Evolutionary conservation across 495 filamentous ascomycete genomes (phyloP).

Genomic region (Bombardia bombarda): DNA sequence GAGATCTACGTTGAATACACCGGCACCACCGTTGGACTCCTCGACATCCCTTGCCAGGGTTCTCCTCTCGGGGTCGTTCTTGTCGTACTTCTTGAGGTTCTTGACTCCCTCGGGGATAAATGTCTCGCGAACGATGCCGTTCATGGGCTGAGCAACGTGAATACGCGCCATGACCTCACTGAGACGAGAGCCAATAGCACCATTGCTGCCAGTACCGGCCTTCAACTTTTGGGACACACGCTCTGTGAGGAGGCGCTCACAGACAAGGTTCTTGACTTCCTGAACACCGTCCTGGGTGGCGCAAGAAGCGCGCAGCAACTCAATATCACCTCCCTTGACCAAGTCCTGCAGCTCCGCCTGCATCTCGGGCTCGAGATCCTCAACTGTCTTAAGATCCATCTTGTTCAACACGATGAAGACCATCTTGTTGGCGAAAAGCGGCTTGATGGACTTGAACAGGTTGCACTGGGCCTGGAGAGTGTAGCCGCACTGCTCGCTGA

Average conservation of each 20-base stretch:
- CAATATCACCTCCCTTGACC: constrained; percentile 76
- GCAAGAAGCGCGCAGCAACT: constrained; percentile 86
- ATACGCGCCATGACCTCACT: constrained; percentile 87
- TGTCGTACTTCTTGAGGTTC: constrained; percentile 77
- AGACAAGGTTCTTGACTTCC: constrained; percentile 87
- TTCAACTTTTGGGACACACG: constrained; percentile 93
- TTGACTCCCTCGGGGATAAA: constrained; percentile 86
- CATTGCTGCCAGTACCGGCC: constrained; percentile 67
- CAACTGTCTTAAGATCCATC: constrained; percentile 81
- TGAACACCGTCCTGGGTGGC: constrained; percentile 92
- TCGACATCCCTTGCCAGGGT: constrained; percentile 80
- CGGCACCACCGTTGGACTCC: constrained; percentile 85
- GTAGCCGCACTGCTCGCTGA: constrained; percentile 96
- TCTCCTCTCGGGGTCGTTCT: constrained; percentile 72
- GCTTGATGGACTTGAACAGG: constrained; percentile 91
- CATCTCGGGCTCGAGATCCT: constrained; percentile 77
- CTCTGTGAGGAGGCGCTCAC: constrained; percentile 85
- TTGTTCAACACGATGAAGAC: constrained; percentile 97
- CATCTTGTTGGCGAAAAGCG: constrained; percentile 93
- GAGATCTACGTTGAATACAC: constrained; percentile 90
- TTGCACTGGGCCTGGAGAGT: constrained; percentile 83
- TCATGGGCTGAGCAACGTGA: constrained; percentile 88
- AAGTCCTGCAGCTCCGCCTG: constrained; percentile 71
- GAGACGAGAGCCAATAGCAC: constrained; percentile 65
- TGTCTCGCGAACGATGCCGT: constrained; percentile 64